Conservation (phyloP, 2,329 filamentous ascomycete species). For the Calonectria crousiana region DNA sequence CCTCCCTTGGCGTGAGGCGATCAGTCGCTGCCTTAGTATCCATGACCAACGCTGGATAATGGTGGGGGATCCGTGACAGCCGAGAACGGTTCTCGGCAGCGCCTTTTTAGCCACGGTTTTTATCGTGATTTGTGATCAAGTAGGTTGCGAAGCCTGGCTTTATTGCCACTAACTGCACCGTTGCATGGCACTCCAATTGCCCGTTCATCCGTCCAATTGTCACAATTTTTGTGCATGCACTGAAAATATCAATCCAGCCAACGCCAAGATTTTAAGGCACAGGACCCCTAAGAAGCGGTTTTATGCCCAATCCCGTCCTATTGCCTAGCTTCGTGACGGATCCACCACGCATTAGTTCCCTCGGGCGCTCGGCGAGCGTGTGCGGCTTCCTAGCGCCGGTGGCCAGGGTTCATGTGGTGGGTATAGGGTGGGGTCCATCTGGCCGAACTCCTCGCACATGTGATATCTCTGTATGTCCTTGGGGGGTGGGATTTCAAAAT, state of each 20-base stretch:
- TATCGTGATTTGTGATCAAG: background rate
- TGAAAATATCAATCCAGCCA: background rate
- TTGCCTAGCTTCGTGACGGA: background rate
- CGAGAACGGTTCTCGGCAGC: background rate
- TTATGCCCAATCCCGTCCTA: background rate
- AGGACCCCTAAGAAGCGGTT: background rate
- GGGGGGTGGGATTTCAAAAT: no score
- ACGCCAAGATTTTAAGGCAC: slow-evolving; percentile 1
- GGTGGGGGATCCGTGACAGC: background rate
- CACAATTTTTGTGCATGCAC: background rate
- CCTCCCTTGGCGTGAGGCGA: background rate
- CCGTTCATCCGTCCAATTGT: background rate
- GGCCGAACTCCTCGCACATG: background rate
- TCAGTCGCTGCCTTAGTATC: background rate
- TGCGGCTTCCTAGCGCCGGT: background rate
- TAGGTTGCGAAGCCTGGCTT: background rate
- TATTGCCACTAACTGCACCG: no score
- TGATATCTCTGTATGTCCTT: no score
- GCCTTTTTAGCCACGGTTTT: background rate
- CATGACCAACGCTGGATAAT: background rate
- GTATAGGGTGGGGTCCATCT: background rate
- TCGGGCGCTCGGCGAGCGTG: background rate
- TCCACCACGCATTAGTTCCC: background rate
- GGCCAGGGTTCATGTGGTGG: background rate
- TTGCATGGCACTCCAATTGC: background rate